These are phyloP conservation scores for Monosporozyma unispora DNA, from an alignment of 805 yeast genomes.

Conservation along the genomic window DNA sequence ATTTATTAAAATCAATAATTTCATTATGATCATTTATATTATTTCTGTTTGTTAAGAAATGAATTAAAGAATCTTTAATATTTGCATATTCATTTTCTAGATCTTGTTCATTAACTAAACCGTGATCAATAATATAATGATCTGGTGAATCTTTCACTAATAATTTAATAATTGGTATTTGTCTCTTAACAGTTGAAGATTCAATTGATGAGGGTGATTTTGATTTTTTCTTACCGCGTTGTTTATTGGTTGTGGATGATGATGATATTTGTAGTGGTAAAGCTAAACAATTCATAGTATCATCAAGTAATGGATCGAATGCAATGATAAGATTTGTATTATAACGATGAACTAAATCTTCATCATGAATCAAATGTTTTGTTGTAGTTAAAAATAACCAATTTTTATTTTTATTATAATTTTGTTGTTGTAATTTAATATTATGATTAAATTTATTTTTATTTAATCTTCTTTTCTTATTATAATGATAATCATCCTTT, in stretches of 20 bases:
- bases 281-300: conserved; percentile 6
- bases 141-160: conserved; percentile 39
- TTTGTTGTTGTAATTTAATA: too few species aligned
- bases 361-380: conserved; percentile 34
- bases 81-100: conserved; percentile 12
- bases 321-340: conserved; percentile 38
- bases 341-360: conserved; percentile 27
- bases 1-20: not conserved
- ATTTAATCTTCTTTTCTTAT: conserved; percentile 5
- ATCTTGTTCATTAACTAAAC: conserved; percentile 9
- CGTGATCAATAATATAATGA: conserved; percentile 28
- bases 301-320: conserved; percentile 38
- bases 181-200: too few species aligned
- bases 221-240: conserved; percentile 9
- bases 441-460: not conserved
- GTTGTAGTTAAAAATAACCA: conserved; percentile 39
- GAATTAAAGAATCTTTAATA: conserved; percentile 24
- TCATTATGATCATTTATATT: not conserved
- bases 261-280: conserved; percentile 12
- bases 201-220: too few species aligned
- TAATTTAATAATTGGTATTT: conserved; percentile 39
- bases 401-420: conserved; percentile 11
- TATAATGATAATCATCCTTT: conserved; percentile 24
- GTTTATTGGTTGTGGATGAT: not conserved
- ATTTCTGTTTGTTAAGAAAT: conserved; percentile 15